Conservation (phyloP, 768 basidiomycete genomes). For the Russula brevipes region DNA sequence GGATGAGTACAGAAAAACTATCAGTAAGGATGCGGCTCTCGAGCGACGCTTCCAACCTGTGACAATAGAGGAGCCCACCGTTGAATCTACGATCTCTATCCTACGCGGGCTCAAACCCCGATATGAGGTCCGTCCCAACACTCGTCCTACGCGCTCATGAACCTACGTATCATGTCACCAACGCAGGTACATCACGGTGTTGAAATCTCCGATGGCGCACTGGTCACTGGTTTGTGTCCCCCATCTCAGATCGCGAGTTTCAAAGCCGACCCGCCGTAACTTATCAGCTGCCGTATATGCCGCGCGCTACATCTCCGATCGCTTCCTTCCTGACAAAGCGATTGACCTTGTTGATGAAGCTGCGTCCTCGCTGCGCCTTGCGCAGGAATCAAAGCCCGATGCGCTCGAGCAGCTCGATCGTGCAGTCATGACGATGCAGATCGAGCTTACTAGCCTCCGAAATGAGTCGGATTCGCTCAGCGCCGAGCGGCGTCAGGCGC, state of each 20-base stretch:
- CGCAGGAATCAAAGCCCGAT: slow-evolving; percentile 85
- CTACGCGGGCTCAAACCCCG: slow-evolving; percentile 77
- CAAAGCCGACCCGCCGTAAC: neutral
- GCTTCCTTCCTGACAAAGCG: slow-evolving; percentile 87
- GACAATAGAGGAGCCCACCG: slow-evolving; percentile 80
- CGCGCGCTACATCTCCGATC: slow-evolving; percentile 80
- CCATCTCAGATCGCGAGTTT: neutral
- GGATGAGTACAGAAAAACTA: slow-evolving; percentile 87
- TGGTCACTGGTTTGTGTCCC: slow-evolving; percentile 64
- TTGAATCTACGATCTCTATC: slow-evolving; percentile 80
- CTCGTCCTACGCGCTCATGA: neutral
- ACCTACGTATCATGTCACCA: neutral
- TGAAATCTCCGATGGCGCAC: slow-evolving; percentile 80
- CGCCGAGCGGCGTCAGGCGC: slow-evolving; percentile 60
- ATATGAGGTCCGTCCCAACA: slow-evolving; percentile 52
- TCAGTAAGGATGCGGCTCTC: slow-evolving; percentile 86
- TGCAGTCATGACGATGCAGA: slow-evolving; percentile 81
- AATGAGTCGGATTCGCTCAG: slow-evolving; percentile 85
- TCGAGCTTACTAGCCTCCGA: slow-evolving; percentile 84
- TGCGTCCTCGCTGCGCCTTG: slow-evolving; percentile 76
- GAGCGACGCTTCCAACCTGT: slow-evolving; percentile 91
- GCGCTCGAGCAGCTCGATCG: slow-evolving; percentile 77
- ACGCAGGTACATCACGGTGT: slow-evolving; percentile 74
- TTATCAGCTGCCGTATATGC: slow-evolving; percentile 71
- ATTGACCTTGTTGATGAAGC: slow-evolving; percentile 94